A percentile compares a stretch with the other conserved stretches of the same genome.
Conservation (phyloP, 2,329 filamentous ascomycete genomes). For the Helicocarpus griseus region DNA sequence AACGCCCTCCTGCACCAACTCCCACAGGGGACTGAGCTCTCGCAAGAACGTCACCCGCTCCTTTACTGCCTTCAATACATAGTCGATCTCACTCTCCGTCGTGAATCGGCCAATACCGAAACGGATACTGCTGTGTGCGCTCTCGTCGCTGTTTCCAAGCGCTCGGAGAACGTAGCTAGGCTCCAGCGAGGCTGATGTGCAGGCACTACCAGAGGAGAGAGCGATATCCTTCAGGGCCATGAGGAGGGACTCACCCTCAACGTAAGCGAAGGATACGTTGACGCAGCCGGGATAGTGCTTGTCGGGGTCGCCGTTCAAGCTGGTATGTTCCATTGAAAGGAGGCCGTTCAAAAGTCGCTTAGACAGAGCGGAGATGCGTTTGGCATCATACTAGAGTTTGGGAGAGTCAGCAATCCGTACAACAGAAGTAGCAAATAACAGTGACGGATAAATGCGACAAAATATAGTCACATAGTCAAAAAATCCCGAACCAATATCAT, state of each 20-base stretch:
- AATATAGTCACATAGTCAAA: neutral
- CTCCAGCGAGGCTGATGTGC: constrained; percentile 92
- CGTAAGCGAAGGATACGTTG: constrained; percentile 96
- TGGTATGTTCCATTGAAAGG: constrained; percentile 81
- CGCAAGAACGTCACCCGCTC: constrained; percentile 87
- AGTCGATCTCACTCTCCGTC: constrained; percentile 90
- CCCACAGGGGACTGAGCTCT: constrained; percentile 93
- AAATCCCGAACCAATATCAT: constrained; percentile 38
- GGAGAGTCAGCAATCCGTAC: constrained; percentile 15
- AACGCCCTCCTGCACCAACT: constrained; percentile 92
- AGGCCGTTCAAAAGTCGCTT: constrained; percentile 75
- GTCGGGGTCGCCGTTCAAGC: constrained; percentile 73
- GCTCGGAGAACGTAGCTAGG: constrained; percentile 93
- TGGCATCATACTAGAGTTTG: constrained; percentile 70
- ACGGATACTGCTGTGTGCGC: constrained; percentile 91
- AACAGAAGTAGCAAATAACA: constrained; percentile 8
- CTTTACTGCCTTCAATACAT: constrained; percentile 86
- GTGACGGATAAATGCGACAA: neutral
- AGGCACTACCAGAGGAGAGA: constrained; percentile 89
- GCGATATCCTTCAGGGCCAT: constrained; percentile 99
- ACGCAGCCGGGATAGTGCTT: constrained; percentile 93
- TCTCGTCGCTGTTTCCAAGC: constrained; percentile 92
- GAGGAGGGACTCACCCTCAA: constrained; percentile 92
- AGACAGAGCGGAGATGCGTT: constrained; percentile 73
- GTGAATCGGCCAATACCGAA: constrained; percentile 98